Base-by-base conservation (phyloP, 1,284 basidiomycete genomes). In the Wallemia mellicola region DNA sequence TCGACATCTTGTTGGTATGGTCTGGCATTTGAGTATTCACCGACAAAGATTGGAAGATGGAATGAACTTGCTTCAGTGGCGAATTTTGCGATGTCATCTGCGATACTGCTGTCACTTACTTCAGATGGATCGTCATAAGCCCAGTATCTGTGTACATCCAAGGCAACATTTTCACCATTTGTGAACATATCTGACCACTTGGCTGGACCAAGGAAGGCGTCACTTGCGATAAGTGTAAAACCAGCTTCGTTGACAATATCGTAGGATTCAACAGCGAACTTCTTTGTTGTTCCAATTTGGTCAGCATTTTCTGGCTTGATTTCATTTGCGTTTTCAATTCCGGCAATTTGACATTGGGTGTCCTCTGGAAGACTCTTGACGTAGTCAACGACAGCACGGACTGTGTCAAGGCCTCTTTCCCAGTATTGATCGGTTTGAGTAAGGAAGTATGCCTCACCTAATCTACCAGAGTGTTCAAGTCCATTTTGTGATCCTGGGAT, bases 391-490 rank as follows among this genome's bases (percentile, higher is more conserved):
- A 57, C 55, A 14, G 55, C 55, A 7, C 24, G 9, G 15, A 57
- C 55, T 17, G 55, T 57, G 55, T 57, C n/a, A 2, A 57, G 15
- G 2, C 15, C 27, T 26, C 55, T 26, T 17, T 57, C 55, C 55
- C 55, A 57, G 55, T 27, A 57, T 28, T 57, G 55, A 24, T 19
- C 7, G 9, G 55, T 26, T 15, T 28, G 55, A 7, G 55, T 57
- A 25, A 57, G 55, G 55, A 57, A 57, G 55, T 57, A 57, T 57
- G 55, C 55, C 27, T 27, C 55, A 14, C 27, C 24, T 7, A 57
- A 25, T 24, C 55, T 11, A 26, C 55, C 27, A 26, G 24, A 28
- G n/a, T 26, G 55, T 57, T 28, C 25, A 25, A 57, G 27, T 9
- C 25, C 55, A 15, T 26, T 57, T 28, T 27, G 55, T 57, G 24